Base-by-base conservation (phyloP, 345 rosid genomes). In the Stellera chamaejasme region DNA sequence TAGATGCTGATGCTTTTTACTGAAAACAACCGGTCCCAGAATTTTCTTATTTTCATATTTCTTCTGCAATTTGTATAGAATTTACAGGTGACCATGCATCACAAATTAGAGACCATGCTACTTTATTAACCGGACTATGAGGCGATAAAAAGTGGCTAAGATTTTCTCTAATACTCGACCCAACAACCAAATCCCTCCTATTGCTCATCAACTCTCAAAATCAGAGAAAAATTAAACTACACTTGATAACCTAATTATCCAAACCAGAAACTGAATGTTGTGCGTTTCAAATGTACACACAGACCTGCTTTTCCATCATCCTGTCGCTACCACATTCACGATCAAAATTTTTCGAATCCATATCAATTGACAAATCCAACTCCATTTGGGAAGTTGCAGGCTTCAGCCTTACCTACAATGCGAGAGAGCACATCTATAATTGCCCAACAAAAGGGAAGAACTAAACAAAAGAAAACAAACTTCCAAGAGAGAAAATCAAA, bases 301-400 rank as follows among this genome's bases (percentile, higher is more conserved):
- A 52, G 50, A 92, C 98, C 96, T 82, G 90, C 79, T 86, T 89
- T 25, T 59, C 63, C 75, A 82, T 60, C 46, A 56, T 64, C 49
- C 73, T 19, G 54, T 15, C 66, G 42, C 52, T 59, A 23, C 73
- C 83, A 62, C 55, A 49, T 5, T 69, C 73, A 9, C 60, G 43
- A 43, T 86, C 84, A 57, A 67, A 92, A 67, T 82, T 80, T 43
- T 59, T 64, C 10, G 87, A 76, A 50, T 75, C 72, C 26, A 62
- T 58, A 67, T 88, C 89, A 6, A 79, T 49, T 25, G 91, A 62
- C 78, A 92, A 71, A 73, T 89, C 97, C 23, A 92, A 58, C 74
- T 88, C 89, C 48, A 84, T 79, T 65, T 82, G 81, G 3, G 72
- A 59, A 23, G 70, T 69, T 2, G 50, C 27, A 2, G 85, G 87